Conservation (phyloP, 2,329 filamentous ascomycete species). For the Myotisia sp. region DNA sequence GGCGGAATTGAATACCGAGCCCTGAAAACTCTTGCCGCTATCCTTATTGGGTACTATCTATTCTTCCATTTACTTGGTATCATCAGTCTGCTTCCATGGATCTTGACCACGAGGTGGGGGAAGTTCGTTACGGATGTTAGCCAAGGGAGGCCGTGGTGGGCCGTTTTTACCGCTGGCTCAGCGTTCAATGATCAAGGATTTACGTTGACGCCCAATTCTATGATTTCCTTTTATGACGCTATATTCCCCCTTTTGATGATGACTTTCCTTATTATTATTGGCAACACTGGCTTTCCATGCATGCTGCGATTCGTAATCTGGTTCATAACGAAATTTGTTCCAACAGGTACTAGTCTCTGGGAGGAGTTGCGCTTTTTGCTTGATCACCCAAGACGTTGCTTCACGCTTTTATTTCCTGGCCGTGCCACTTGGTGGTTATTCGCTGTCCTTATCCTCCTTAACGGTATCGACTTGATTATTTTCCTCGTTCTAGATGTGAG, state of each 20-base stretch:
- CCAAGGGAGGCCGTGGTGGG: slow-evolving; percentile 69
- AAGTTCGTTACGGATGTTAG: slow-evolving; percentile 47
- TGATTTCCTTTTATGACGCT: slow-evolving; percentile 73
- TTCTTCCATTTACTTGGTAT: slow-evolving; percentile 68
- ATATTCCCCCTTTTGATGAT: slow-evolving; percentile 62
- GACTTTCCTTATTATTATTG: slow-evolving; percentile 79
- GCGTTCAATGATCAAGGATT: slow-evolving; percentile 93
- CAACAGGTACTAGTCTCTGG: slow-evolving; percentile 56
- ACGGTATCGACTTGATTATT: slow-evolving; percentile 72
- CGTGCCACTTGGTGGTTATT: slow-evolving; percentile 94
- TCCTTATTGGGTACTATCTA: slow-evolving; percentile 68
- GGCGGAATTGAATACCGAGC: slow-evolving; percentile 94
- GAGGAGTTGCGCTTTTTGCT: slow-evolving; percentile 84
- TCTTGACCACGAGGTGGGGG: slow-evolving; percentile 52
- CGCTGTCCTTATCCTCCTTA: slow-evolving; percentile 66
- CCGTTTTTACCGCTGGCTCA: slow-evolving; percentile 72
- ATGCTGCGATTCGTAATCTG: slow-evolving; percentile 92
- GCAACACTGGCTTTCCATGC: slow-evolving; percentile 89
- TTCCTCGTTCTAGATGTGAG: slow-evolving; percentile 83
- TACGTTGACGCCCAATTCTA: slow-evolving; percentile 82
- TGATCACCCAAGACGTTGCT: slow-evolving; percentile 89
- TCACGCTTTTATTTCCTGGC: slow-evolving; percentile 82
- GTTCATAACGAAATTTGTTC: slow-evolving; percentile 53
- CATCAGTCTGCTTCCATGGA: slow-evolving; percentile 66
- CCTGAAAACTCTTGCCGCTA: slow-evolving; percentile 66